phyloP scores from a whole-genome alignment of 176 grass and related monocot species.

The Ensete glaucum region DNA sequence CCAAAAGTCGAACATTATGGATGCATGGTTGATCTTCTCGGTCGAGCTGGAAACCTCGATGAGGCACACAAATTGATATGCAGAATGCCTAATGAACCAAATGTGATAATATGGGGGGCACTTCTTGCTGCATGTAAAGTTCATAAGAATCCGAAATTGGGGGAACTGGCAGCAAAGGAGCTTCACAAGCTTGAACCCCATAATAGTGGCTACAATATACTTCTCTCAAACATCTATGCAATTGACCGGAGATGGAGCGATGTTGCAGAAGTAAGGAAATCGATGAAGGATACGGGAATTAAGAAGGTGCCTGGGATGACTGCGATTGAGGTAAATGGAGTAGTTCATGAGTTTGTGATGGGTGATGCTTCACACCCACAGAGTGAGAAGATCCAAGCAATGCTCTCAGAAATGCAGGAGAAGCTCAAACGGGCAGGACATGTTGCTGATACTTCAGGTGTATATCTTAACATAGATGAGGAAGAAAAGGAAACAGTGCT shows the following conservation, averaged over 20 bases:
- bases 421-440: conserved; percentile 42
- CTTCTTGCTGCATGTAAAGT: conserved; percentile 56
- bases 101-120: conserved; percentile 49
- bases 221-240: conserved; percentile 68
- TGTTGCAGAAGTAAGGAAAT: conserved; percentile 45
- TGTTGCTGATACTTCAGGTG: conserved; percentile 41
- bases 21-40: conserved; percentile 65
- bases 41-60: conserved; percentile 42
- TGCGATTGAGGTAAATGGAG: conserved; percentile 48
- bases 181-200: conserved; percentile 51
- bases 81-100: conserved; percentile 45
- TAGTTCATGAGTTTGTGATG: conserved; percentile 58
- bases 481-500: conserved; percentile 55
- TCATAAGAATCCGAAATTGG: conserved; percentile 42
- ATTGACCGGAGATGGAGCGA: conserved; percentile 52
- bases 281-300: conserved; percentile 40
- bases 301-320: conserved; percentile 57
- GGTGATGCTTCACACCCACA: conserved; percentile 47
- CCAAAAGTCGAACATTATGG: conserved; percentile 58
- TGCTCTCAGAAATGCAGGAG: conserved; percentile 43
- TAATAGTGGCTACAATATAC: conserved; percentile 42
- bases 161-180: conserved; percentile 40
- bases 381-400: conserved; percentile 40
- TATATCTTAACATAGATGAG: conserved; percentile 60
- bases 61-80: conserved; percentile 42